A percentile compares a stretch with the other conserved stretches of the same genome.
phyloP scores from a whole-genome alignment of 129 eudicot species.

The Centaurea solstitialis region DNA sequence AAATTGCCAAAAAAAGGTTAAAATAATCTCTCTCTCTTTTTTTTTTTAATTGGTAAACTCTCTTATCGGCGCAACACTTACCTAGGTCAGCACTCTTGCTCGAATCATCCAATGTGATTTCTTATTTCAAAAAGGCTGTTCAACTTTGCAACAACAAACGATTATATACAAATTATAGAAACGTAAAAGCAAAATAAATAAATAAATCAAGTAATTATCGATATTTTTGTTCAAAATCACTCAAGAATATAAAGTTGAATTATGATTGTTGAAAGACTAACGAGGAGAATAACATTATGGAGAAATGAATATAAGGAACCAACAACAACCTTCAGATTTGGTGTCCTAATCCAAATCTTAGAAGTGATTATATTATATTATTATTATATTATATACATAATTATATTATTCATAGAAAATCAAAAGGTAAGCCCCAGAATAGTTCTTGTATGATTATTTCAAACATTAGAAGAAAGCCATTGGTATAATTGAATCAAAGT shows the following conservation, averaged over 20 bases:
- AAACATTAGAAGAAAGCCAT: constrained; percentile 1
- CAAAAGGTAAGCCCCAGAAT: constrained; percentile 6
- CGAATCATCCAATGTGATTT: too few relatives aligned
- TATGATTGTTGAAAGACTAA: neutral
- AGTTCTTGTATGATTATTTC: constrained; percentile 12
- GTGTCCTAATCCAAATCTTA: constrained; percentile 15
- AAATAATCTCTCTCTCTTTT: too few relatives aligned
- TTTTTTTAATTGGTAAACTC: too few relatives aligned
- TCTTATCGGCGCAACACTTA: too few relatives aligned
- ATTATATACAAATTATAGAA: too few relatives aligned
- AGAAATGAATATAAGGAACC: constrained; percentile 13
- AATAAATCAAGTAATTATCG: neutral
- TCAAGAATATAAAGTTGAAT: neutral
- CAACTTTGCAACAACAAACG: too few relatives aligned
- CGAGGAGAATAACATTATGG: neutral
- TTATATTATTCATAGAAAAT: neutral
- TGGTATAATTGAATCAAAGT: constrained; percentile 18
- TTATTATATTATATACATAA: neutral
- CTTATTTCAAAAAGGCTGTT: too few relatives aligned
- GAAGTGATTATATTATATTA: neutral
- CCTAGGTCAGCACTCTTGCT: too few relatives aligned
- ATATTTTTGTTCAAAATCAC: neutral
- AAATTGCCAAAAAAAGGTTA: too few relatives aligned
- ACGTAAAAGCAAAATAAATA: too few relatives aligned
- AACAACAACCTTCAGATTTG: constrained; percentile 26